Conservation (phyloP, 1,284 basidiomycete genomes). For the Ceratobasidium sp. region DNA sequence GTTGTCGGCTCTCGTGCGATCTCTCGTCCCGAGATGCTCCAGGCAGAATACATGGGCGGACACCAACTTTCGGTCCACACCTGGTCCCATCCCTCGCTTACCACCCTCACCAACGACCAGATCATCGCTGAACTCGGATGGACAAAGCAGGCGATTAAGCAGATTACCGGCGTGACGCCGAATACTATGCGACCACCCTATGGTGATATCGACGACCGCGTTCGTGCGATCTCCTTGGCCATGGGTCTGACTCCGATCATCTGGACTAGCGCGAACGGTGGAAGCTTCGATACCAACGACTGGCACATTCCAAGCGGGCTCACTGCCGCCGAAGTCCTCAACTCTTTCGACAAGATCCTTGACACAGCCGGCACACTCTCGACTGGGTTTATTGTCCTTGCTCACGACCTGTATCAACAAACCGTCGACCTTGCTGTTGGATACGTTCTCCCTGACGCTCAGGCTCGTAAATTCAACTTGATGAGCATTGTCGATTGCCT, state of each 20-base stretch:
- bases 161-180: constrained; percentile 52
- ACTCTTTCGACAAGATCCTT: constrained; percentile 47
- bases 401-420: constrained; percentile 51
- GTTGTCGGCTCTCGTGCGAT: constrained; percentile 64
- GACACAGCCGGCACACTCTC: constrained; percentile 39
- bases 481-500: constrained; percentile 49
- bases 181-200: constrained; percentile 55
- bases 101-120: constrained; percentile 63
- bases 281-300: constrained; percentile 51
- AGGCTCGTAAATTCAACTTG: constrained; percentile 47
- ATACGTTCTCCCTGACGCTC: constrained; percentile 49
- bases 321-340: constrained; percentile 40
- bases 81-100: constrained; percentile 53
- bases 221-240: constrained; percentile 62
- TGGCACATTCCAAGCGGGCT: constrained; percentile 49
- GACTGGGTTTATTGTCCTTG: constrained; percentile 50
- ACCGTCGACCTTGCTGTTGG: constrained; percentile 52
- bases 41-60: constrained; percentile 52
- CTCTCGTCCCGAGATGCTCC: constrained; percentile 52
- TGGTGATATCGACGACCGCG: constrained; percentile 64
- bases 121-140: constrained; percentile 67
- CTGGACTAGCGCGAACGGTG: constrained; percentile 55
- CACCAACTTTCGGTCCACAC: constrained; percentile 62
- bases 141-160: constrained; percentile 60
- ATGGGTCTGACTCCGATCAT: constrained; percentile 58